Conservation (phyloP, 1,284 basidiomycete genomes). For the Porogramme epimiltina region DNA sequence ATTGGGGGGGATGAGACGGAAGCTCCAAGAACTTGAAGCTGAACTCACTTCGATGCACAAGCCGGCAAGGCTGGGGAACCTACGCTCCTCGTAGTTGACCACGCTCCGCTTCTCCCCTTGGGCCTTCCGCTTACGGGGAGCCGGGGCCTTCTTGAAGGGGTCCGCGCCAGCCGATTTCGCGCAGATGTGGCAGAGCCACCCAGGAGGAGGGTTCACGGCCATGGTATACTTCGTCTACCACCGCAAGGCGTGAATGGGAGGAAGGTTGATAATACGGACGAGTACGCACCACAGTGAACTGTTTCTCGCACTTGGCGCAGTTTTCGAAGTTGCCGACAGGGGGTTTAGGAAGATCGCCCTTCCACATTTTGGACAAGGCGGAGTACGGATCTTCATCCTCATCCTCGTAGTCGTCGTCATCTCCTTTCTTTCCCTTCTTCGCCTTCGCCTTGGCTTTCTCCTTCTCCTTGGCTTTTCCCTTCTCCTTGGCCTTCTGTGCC, state of each 20-base stretch:
- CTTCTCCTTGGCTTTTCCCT: slow-evolving; percentile 45
- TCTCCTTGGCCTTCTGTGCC: slow-evolving; percentile 42
- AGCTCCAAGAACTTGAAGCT: neutral
- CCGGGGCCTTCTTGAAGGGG: slow-evolving; percentile 79
- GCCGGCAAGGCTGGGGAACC: slow-evolving; percentile 70
- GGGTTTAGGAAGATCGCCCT: slow-evolving; percentile 53
- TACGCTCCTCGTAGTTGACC: slow-evolving; percentile 69
- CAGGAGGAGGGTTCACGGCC: slow-evolving; percentile 66
- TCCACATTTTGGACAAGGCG: slow-evolving; percentile 59
- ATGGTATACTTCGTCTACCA: slow-evolving; percentile 83
- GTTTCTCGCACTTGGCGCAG: slow-evolving; percentile 82
- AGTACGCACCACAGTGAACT: slow-evolving; percentile 84
- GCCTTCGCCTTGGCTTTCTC: slow-evolving; percentile 51
- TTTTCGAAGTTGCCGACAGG: slow-evolving; percentile 79
- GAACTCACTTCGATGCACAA: slow-evolving; percentile 74
- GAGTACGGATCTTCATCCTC: slow-evolving; percentile 53
- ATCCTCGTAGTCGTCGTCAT: slow-evolving; percentile 48
- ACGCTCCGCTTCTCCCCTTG: slow-evolving; percentile 64
- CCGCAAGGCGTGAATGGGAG: neutral
- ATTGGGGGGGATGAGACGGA: neutral
- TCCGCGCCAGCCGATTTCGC: slow-evolving; percentile 75
- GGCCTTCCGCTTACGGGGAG: slow-evolving; percentile 62
- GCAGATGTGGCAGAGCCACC: slow-evolving; percentile 81
- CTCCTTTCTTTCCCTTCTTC: slow-evolving; percentile 36
- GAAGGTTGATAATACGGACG: neutral